A percentile compares a stretch with the other conserved stretches of the same genome.
phyloP scores from a whole-genome alignment of 768 basidiomycete species.

The Podaxis sp. region DNA sequence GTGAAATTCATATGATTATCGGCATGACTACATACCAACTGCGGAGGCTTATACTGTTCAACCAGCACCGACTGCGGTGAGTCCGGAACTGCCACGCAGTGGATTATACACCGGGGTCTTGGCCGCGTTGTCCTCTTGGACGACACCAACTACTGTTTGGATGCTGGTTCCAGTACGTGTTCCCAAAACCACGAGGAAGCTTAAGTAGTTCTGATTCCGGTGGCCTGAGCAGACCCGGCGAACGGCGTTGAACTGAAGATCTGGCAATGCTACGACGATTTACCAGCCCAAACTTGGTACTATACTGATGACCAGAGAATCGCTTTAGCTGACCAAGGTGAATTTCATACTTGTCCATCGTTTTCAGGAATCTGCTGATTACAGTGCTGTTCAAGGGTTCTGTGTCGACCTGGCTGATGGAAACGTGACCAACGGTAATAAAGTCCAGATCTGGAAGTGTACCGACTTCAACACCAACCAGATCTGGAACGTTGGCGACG shows the following conservation, averaged over 20 bases:
- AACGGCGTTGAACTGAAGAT: constrained; percentile 24
- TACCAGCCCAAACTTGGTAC: constrained; percentile 22
- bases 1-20: neutral
- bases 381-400: constrained; percentile 10
- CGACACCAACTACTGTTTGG: constrained; percentile 26
- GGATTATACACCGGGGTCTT: neutral
- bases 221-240: neutral
- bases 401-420: constrained; percentile 25
- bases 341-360: neutral
- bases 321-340: constrained; percentile 15
- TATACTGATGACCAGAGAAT: constrained; percentile 15
- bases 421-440: constrained; percentile 19
- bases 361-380: neutral
- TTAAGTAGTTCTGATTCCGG: neutral
- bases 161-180: constrained; percentile 25
- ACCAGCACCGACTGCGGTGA: neutral
- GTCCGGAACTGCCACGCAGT: neutral
- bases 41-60: neutral
- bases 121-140: neutral
- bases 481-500: constrained; percentile 16
- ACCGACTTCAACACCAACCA: constrained; percentile 21
- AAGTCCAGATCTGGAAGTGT: constrained; percentile 25
- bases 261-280: constrained; percentile 21
- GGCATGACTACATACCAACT: neutral
- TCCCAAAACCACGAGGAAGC: neutral